Percentiles rank a stretch among this genome's conserved stretches.
phyloP scores from a whole-genome alignment of 2,329 filamentous ascomycete genomes.

The Drechslerella stenobrocha region DNA sequence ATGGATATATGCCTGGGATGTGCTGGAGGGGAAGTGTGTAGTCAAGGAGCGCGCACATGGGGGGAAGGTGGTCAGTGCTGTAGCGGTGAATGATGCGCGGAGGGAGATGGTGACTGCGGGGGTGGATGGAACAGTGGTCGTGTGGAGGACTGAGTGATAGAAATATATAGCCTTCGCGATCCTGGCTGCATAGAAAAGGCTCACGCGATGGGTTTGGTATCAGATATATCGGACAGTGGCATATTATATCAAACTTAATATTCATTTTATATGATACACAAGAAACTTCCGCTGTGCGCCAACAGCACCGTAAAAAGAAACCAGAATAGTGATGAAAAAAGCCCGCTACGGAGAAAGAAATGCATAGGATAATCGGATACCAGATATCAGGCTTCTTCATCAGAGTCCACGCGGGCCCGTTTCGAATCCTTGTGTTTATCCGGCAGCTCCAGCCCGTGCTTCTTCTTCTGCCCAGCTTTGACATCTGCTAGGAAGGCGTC shows the following conservation, averaged over 20 bases:
- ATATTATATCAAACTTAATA: background rate
- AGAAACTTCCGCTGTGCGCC: constrained; percentile 6
- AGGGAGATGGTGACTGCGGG: constrained; percentile 52
- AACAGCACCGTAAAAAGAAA: constrained; percentile 1
- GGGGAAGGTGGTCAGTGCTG: constrained; percentile 51
- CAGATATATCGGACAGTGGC: background rate
- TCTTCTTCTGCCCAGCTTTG: constrained; percentile 68
- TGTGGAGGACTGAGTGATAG: constrained; percentile 31
- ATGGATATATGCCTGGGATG: constrained; percentile 52
- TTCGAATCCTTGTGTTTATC: constrained; percentile 57
- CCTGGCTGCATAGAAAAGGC: no score
- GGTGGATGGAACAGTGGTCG: constrained; percentile 50
- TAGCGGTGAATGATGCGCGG: constrained; percentile 51
- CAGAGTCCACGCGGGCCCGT: constrained; percentile 57
- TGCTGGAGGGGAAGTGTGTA: constrained; percentile 51
- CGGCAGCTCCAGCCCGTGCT: constrained; percentile 72
- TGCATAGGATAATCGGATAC: background rate
- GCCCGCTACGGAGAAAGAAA: background rate
- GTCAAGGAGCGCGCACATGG: constrained; percentile 50
- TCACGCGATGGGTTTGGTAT: background rate
- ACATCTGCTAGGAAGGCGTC: constrained; percentile 88
- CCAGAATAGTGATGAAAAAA: background rate
- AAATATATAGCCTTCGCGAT: no score
- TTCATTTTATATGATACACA: background rate
- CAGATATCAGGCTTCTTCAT: constrained; percentile 76